A percentile compares a stretch with the other conserved stretches of the same genome.
These are phyloP conservation scores for Pinus taeda DNA, from an alignment of 75 land plant species.

Conservation along the genomic window DNA sequence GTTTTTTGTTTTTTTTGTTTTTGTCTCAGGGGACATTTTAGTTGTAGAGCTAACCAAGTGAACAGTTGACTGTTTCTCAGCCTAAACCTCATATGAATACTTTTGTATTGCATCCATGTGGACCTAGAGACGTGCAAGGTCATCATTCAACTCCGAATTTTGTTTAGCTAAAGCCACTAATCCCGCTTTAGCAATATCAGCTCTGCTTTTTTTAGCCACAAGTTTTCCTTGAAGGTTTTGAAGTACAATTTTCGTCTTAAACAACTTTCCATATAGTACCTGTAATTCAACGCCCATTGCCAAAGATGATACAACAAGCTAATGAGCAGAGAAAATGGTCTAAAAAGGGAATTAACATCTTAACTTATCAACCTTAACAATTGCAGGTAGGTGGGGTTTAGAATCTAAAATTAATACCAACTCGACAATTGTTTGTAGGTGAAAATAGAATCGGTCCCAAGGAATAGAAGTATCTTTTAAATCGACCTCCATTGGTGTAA, in stretches of 20 bases:
- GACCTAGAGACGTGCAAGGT: slow-evolving; percentile 26
- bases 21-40: not conserved
- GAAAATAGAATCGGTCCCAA: too few relatives aligned
- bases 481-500: too few relatives aligned
- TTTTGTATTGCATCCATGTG: slow-evolving; percentile 33
- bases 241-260: slow-evolving; percentile 21
- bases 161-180: slow-evolving; percentile 30
- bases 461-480: too few relatives aligned
- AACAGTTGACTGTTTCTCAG: slow-evolving; percentile 27
- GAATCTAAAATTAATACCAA: too few relatives aligned
- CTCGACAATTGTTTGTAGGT: too few relatives aligned
- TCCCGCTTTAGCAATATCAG: slow-evolving; percentile 19
- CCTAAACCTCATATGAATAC: slow-evolving; percentile 6
- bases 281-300: slow-evolving; percentile 30
- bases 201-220: slow-evolving; percentile 1
- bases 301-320: slow-evolving; percentile 5
- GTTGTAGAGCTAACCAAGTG: slow-evolving; percentile 14
- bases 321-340: too few relatives aligned
- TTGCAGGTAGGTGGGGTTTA: too few relatives aligned
- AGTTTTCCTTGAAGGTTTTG: slow-evolving; percentile 23
- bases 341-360: too few relatives aligned
- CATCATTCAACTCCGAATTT: slow-evolving; percentile 38
- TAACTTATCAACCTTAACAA: too few relatives aligned
- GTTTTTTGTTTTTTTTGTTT: too few relatives aligned
- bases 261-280: slow-evolving; percentile 24